A percentile compares a stretch with the other conserved stretches of the same genome.
phyloP scores from a whole-genome alignment of 176 grass and related monocot genomes.

The Rhipidocladum racemiflorum region DNA sequence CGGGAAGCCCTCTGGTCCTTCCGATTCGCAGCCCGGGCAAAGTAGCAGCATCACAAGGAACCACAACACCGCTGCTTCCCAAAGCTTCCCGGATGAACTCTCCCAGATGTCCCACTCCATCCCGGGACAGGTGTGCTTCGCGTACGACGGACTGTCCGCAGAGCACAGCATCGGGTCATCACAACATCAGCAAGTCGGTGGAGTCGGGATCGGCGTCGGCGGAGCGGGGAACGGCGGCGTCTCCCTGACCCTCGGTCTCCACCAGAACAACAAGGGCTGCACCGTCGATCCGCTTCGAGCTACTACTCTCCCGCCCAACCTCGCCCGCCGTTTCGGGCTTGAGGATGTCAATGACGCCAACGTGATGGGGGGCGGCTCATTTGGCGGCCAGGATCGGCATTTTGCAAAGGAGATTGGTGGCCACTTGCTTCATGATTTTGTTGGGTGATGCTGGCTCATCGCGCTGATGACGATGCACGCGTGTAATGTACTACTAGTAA shows the following conservation, averaged over 20 bases:
- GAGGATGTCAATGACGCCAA: conserved; percentile 76
- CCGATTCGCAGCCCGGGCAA: conserved; percentile 40
- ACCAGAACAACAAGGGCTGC: conserved; percentile 71
- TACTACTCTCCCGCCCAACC: conserved; percentile 46
- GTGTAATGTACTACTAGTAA: conserved; percentile 47
- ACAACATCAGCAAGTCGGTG: conserved; percentile 30
- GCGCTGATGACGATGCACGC: conserved; percentile 3
- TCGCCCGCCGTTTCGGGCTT: conserved; percentile 76
- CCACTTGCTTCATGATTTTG: conserved; percentile 92
- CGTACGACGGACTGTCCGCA: conserved; percentile 41
- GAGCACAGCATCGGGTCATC: conserved; percentile 21
- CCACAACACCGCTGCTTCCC: conserved; percentile 33
- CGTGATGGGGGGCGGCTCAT: conserved; percentile 58
- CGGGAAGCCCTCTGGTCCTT: conserved; percentile 47
- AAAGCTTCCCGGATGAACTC: conserved; percentile 55
- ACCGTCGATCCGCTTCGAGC: conserved; percentile 51
- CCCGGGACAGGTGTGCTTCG: conserved; percentile 50
- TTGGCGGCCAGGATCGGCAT: conserved; percentile 64
- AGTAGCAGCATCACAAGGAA: conserved; percentile 45
- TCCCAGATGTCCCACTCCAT: conserved; percentile 56
- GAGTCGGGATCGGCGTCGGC: neutral
- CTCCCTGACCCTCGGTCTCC: conserved; percentile 88
- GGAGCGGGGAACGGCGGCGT: conserved; percentile 41
- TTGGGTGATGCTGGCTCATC: conserved; percentile 48
- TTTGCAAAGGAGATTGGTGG: conserved; percentile 77